Evolutionary conservation across 139 green algal species (phyloP), one percentile per base, ranked within the genome.

Genomic region (Penium margaritaceum): DNA sequence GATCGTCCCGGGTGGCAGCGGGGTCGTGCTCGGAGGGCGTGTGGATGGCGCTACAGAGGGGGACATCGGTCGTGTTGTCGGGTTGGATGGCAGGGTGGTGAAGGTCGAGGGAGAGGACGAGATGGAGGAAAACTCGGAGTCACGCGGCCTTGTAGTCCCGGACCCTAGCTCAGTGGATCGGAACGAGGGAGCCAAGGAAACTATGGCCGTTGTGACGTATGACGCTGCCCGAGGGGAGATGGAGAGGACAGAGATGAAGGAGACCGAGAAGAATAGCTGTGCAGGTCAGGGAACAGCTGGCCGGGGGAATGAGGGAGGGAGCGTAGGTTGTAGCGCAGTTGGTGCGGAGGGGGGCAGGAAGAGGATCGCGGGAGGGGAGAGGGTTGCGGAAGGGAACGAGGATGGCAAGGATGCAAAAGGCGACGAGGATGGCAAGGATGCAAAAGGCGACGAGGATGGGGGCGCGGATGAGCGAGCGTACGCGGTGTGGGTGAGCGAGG

Each of bases 401-500:
- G 67, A 70, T 55, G 55, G 9, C 7, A n/a, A 66, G n/a, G 30
- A 71, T 33, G 53, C 12, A 63, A n/a, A 61, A 19, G 55, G 21
- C 7, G 67, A 69, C 7, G 1, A 9, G 51, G 67, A 73, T 27
- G 67, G 0, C 17, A 15, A 73, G 53, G 67, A 37, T 62, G 54
- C 1, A 19, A 5, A 5, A 27, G 41, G 63, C 32, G 53, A 75
- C 9, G 21, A 44, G 46, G 65, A 60, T 72, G 63, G 24, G 21
- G 35, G 67, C 63, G 37, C 15, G 61, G 63, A 75, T n/a, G 67
- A 78, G 30, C 19, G 95, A 81, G 90, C 92, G 7, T 98, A 98
- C 70, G 81, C 46, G 5, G 83, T 88, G 47, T 84, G 75, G 79
- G 88, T 96, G 0, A 90, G 74, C 15, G 92, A 98, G 74, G 81